Evolutionary conservation across 805 yeast species (phyloP), one percentile per base, ranked within the genome.

Genomic region (Vanderwaltozyma polyspora): DNA sequence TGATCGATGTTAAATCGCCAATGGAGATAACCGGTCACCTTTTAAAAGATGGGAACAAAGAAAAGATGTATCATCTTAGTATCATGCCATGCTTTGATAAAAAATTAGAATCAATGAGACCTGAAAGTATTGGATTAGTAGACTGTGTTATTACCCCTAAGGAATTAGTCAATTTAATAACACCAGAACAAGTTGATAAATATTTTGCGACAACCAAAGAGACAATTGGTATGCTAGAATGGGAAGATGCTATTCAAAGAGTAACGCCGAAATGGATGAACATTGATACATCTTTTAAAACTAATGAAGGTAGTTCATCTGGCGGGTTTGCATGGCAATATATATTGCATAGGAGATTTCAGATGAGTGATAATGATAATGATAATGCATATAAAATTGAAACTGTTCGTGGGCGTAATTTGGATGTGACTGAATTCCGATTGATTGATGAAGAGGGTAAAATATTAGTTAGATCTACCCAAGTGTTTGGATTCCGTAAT

Each of bases 21-120:
- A 97, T 89, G 59, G 96, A 85, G 53, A 79, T 89, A 33, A 84
- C 96, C 0, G 97, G 97, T 0, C 63, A 75, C 14, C 44, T 87
- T 16, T 56, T 89, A 33, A 87, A 87, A 53, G 55, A 66, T 13
- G 50, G 76, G 17, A 50, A 63, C 10, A 44, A 51, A 1, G 51
- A 62, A 0, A 48, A 69, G 2, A 60, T 86, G 0, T 91, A 84
- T 51, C 96, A 89, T 55, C 59, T 91, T 35, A 72, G 91, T 6
- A 65, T 91, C 15, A 89, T 89, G 97, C 97, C 98, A 2, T 89
- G 97, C 49, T 91, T 91, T 55, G 98, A 91, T 57, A 91, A 91
- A 60, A 91, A 91, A 57, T 67, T 87, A 28, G 98, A 91, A 61
- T 91, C 95, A 19, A 86, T 94, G 3, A 68, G 97, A 41, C 78